Evolutionary conservation across 225 moss, liverwort and hornwort genomes (phyloP).

Genomic region (Sphagnum tenellum): DNA sequence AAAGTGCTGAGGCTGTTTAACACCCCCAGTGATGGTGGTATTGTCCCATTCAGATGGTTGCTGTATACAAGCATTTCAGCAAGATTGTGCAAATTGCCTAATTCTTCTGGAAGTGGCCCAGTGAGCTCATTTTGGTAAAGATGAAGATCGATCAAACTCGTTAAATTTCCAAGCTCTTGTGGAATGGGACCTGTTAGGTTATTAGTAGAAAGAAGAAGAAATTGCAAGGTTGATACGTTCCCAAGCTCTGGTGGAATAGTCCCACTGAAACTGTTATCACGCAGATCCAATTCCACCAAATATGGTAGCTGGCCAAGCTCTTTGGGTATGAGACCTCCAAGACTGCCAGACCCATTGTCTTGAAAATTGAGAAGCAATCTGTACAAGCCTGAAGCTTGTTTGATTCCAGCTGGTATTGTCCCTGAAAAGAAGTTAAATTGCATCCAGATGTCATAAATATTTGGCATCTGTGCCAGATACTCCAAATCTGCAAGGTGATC

Average conservation of each 20-base stretch:
- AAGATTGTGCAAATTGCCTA: neutral
- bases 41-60: neutral
- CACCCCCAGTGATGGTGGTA: neutral
- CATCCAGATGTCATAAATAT: too few relatives aligned
- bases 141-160: neutral
- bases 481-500: slow-evolving; percentile 18
- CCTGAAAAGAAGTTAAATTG: too few relatives aligned
- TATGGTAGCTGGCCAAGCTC: too few relatives aligned
- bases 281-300: too few relatives aligned
- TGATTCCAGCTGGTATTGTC: too few relatives aligned
- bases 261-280: slow-evolving; percentile 19
- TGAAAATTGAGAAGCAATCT: slow-evolving; percentile 15
- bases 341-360: neutral
- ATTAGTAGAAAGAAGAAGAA: neutral
- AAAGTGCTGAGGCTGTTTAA: slow-evolving; percentile 3
- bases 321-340: slow-evolving; percentile 40
- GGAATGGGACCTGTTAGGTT: too few relatives aligned
- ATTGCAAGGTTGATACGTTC: slow-evolving; percentile 1
- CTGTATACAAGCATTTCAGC: neutral
- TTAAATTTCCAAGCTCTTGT: neutral
- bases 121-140: too few relatives aligned
- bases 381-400: slow-evolving; percentile 19
- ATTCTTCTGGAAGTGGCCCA: too few relatives aligned
- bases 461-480: slow-evolving; percentile 16
- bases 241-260: neutral